A percentile compares a stretch with the other conserved stretches of the same genome.
phyloP scores from a whole-genome alignment of 78 protist genomes.

The Neovahlkampfia damariscottae region DNA sequence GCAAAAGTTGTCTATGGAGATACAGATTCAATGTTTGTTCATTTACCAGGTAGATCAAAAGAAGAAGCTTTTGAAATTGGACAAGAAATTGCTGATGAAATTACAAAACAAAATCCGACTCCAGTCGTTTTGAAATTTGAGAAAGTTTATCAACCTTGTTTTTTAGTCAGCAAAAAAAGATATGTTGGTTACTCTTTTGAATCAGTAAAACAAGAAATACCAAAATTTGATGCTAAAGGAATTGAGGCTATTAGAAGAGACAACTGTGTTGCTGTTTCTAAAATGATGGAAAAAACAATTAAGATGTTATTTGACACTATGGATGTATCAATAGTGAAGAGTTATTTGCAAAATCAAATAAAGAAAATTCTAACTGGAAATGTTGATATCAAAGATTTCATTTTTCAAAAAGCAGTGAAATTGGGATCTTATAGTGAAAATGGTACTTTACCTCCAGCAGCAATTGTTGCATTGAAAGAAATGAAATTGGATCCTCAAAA shows the following conservation, averaged over 20 bases:
- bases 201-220: conserved; percentile 19
- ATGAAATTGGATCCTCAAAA: conserved; percentile 56
- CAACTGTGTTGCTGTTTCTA: conserved; percentile 55
- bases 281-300: conserved; percentile 34
- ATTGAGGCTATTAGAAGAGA: conserved; percentile 90
- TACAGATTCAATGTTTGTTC: conserved; percentile 93
- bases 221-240: conserved; percentile 85
- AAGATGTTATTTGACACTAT: conserved; percentile 45
- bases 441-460: conserved; percentile 52
- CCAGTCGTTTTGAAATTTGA: conserved; percentile 83
- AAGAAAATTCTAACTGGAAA: conserved; percentile 22
- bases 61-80: conserved; percentile 72
- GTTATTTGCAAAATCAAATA: conserved; percentile 38
- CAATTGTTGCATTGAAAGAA: conserved; percentile 26
- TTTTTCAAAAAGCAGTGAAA: conserved; percentile 73
- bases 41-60: conserved; percentile 34
- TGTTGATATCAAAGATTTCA: conserved; percentile 33
- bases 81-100: conserved; percentile 48
- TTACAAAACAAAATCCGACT: conserved; percentile 62
- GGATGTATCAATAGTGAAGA: conserved; percentile 59
- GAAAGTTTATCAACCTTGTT: conserved; percentile 84
- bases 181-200: conserved; percentile 76
- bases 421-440: conserved; percentile 35
- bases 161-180: conserved; percentile 83
- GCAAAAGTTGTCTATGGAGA: conserved; percentile 95